Base-by-base conservation (phyloP, 2,329 filamentous ascomycete species). In the Ophiocordyceps sinensis region DNA sequence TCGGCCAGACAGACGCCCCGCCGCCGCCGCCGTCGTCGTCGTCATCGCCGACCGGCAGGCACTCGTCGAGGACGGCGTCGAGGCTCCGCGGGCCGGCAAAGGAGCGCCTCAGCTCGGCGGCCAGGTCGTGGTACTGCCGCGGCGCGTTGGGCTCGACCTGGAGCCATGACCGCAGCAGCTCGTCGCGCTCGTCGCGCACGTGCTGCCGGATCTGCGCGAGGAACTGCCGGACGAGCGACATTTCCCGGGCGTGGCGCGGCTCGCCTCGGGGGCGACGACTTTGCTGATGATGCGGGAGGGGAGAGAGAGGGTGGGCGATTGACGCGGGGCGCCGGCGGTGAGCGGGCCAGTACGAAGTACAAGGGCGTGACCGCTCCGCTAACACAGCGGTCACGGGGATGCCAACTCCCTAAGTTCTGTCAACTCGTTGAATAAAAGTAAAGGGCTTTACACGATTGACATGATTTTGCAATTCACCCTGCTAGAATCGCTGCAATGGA, bases 91-190 rank as follows among this genome's bases (percentile, higher is more conserved):
- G 47, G 43, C 59, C 49, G 51, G 47, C 54, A 53, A 77, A 86
- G 28, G 65, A 58, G 29, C 64, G 62, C 48, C 72, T 77, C 39
- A 93, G 66, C 62, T 91, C 83, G 21, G 63, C 58, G 26, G 77
- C 75, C 51, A 93, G 77, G 43, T 75, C 65, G 47, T 71, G 68
- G 59, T 91, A 91, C 41, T 78, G 69, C 14, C 75, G 66, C 2
- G 76, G 67, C 26, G 85, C 71, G 28, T 75, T 75, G 5, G 83
- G 82, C 54, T 89, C 84, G 48, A 91, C 79, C 46, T 78, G 72
- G 13, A 93, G 70, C 67, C 77, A 88, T 43, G 77, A 68, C 46
- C 80, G 72, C 13, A 93, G 70, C 46, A 71, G 67, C 28, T 66
- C 63, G 45, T 80, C 82, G 59, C 88, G 72, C 45, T 78, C 75